Evolutionary conservation across 768 basidiomycete genomes (phyloP).

Genomic region (Clitopilus hobsonii): DNA sequence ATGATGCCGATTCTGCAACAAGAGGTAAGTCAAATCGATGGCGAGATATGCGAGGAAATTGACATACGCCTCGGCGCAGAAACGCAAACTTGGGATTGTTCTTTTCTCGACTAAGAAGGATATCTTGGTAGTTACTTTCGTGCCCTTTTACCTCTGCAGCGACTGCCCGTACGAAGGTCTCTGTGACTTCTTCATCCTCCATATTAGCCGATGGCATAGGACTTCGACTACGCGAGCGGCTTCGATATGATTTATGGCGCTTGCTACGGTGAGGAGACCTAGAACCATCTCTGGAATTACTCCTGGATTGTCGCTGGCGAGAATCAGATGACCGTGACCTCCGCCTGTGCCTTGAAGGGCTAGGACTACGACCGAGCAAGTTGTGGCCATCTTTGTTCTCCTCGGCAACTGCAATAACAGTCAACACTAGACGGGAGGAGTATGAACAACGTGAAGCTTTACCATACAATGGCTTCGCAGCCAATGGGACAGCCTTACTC

Average conservation of each 20-base stretch:
- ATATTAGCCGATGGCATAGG: conserved; percentile 40
- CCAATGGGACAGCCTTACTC: conserved; percentile 95
- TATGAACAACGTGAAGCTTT: conserved; percentile 11
- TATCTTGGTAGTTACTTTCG: conserved; percentile 71
- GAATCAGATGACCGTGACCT: conserved; percentile 34
- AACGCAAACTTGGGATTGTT: conserved; percentile 83
- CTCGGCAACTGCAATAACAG: conserved; percentile 11
- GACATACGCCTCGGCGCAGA: conserved; percentile 52
- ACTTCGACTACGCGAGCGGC: conserved; percentile 34
- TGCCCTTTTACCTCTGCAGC: conserved; percentile 82
- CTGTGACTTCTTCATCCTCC: conserved; percentile 69
- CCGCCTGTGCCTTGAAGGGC: conserved; percentile 35
- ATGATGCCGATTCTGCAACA: conserved; percentile 62
- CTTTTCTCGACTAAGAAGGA: conserved; percentile 69
- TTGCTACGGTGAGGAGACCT: conserved; percentile 27
- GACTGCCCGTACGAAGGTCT: conserved; percentile 83
- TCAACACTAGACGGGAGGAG: background rate
- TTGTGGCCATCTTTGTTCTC: conserved; percentile 16
- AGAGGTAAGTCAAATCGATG: conserved; percentile 3
- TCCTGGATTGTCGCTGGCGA: conserved; percentile 42
- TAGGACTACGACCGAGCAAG: conserved; percentile 34
- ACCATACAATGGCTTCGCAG: conserved; percentile 80
- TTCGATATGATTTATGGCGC: conserved; percentile 24
- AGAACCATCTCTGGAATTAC: conserved; percentile 43
- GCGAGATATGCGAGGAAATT: conserved; percentile 1